phyloP scores from a whole-genome alignment of 2,329 filamentous ascomycete species.

The Aspergillus fumigatus region DNA sequence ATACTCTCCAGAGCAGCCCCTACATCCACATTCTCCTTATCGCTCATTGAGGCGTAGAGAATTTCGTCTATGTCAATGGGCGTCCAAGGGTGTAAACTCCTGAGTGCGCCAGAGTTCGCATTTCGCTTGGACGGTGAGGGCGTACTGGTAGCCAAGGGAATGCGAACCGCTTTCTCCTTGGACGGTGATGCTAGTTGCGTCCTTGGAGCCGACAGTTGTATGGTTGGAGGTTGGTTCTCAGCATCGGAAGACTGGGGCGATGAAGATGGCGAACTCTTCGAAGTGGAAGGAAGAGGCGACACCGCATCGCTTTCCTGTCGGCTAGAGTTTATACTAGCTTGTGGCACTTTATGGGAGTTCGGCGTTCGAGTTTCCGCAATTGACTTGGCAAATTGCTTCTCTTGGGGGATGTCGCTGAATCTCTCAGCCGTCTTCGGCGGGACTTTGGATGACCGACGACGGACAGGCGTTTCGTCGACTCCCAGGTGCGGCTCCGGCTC shows the following conservation, averaged over 20 bases:
- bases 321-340: conserved; percentile 10
- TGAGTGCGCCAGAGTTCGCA: conserved; percentile 48
- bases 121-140: conserved; percentile 61
- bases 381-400: conserved; percentile 30
- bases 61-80: conserved; percentile 71
- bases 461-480: conserved; percentile 10
- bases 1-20: conserved; percentile 48
- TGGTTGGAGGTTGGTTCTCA: conserved; percentile 72
- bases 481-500: conserved; percentile 8
- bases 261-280: conserved; percentile 53
- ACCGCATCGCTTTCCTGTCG: conserved; percentile 11
- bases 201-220: conserved; percentile 50
- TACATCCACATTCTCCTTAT: conserved; percentile 48
- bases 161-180: conserved; percentile 33
- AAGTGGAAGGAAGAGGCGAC: conserved; percentile 33
- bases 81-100: conserved; percentile 61
- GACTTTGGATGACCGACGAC: conserved; percentile 22
- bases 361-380: conserved; percentile 24
- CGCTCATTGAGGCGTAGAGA: conserved; percentile 28
- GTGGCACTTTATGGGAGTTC: conserved; percentile 7
- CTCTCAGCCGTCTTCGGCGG: conserved; percentile 35
- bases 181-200: conserved; percentile 31
- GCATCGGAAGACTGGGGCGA: conserved; percentile 75
- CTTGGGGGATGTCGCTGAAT: conserved; percentile 35
- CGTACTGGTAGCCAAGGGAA: conserved; percentile 42